Percentiles rank a stretch among this genome's conserved stretches.
These are phyloP conservation scores for Angomonas ambiguus DNA, from an alignment of 208 protist species.

Conservation along the genomic window DNA sequence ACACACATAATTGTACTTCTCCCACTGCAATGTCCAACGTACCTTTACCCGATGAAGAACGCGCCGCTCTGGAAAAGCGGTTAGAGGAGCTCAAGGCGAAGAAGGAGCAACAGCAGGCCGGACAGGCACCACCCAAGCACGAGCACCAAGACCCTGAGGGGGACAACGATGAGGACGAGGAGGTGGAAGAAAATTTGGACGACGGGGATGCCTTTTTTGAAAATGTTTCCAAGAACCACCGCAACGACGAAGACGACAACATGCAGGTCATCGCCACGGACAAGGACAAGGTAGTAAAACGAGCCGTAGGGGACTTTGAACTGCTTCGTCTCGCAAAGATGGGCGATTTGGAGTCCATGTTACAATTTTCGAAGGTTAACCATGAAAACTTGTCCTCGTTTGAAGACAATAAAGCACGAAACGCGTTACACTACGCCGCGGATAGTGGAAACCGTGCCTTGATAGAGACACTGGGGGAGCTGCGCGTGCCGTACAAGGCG, in stretches of 20 bases:
- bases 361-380: slow-evolving; percentile 34
- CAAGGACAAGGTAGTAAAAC: slow-evolving; percentile 26
- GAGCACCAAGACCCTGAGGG: slow-evolving; percentile 16
- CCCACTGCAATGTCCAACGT: slow-evolving; percentile 15
- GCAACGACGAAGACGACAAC: slow-evolving; percentile 20
- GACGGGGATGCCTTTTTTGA: slow-evolving; percentile 7
- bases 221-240: background rate
- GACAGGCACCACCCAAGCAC: background rate
- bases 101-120: background rate
- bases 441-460: slow-evolving; percentile 54
- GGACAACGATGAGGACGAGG: slow-evolving; percentile 25
- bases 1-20: background rate
- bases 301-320: slow-evolving; percentile 66
- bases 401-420: slow-evolving; percentile 67
- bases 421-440: slow-evolving; percentile 80
- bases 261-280: slow-evolving; percentile 23
- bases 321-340: slow-evolving; percentile 79
- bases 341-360: slow-evolving; percentile 61
- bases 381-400: slow-evolving; percentile 37
- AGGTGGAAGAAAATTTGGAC: slow-evolving; percentile 14
- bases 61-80: slow-evolving; percentile 39
- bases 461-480: slow-evolving; percentile 36
- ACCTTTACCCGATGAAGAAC: slow-evolving; percentile 49
- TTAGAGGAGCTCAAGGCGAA: slow-evolving; percentile 36
- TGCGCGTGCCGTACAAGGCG: slow-evolving; percentile 47